These are phyloP conservation scores for Cucurbitaria berberidis DNA, from an alignment of 2,329 filamentous ascomycete species.

Conservation along the genomic window DNA sequence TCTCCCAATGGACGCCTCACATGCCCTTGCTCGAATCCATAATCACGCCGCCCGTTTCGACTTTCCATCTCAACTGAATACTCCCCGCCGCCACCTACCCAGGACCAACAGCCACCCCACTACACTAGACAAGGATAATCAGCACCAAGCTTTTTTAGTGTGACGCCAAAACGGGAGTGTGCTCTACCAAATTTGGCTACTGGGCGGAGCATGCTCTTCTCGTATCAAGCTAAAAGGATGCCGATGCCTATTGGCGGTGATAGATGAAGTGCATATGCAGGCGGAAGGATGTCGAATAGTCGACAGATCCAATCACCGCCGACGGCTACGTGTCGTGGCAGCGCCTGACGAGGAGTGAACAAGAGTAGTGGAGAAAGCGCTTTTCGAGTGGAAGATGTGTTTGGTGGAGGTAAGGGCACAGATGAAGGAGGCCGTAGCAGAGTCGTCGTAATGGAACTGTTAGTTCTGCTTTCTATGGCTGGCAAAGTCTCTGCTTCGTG, in stretches of 20 bases:
- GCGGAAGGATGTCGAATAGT: neutral
- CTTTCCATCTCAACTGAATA: neutral
- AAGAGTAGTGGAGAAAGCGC: neutral
- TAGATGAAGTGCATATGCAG: constrained; percentile 17
- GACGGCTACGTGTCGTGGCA: constrained; percentile 1
- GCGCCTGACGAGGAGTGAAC: neutral
- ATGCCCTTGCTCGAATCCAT: neutral
- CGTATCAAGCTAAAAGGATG: constrained; percentile 10
- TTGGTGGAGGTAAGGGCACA: neutral
- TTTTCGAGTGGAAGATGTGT: neutral
- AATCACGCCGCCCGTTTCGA: constrained; percentile 1
- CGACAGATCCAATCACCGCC: constrained; percentile 9
- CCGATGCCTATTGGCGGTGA: constrained; percentile 13
- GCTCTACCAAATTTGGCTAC: constrained; percentile 11
- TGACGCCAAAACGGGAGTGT: constrained; percentile 10
- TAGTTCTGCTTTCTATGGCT: neutral
- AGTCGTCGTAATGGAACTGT: neutral
- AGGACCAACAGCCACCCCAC: constrained; percentile 1
- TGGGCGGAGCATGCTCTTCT: constrained; percentile 5
- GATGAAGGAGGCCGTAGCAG: neutral
- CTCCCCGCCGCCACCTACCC: neutral
- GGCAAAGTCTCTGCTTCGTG: neutral
- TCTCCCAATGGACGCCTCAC: neutral
- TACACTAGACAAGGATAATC: constrained; percentile 2
- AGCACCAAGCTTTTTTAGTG: constrained; percentile 5